These are phyloP conservation scores for Ophioceras dolichostomum DNA, from an alignment of 2,329 filamentous ascomycete species.

Conservation along the genomic window DNA sequence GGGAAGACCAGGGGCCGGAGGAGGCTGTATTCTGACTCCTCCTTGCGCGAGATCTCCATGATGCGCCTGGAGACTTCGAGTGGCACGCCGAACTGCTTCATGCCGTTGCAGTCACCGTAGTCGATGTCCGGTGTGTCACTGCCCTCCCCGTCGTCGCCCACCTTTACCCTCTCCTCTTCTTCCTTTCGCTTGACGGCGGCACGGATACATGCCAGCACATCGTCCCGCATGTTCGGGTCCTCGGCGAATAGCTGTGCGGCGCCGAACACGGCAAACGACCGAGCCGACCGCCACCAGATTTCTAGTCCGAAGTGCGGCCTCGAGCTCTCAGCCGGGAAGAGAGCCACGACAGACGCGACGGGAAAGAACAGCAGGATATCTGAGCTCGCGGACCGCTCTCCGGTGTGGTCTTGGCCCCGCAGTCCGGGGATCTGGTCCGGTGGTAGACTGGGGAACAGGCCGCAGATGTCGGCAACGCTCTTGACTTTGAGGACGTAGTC, in stretches of 20 bases:
- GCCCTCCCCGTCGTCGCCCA: slow-evolving; percentile 11
- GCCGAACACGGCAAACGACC: slow-evolving; percentile 30
- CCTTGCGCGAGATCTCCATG: slow-evolving; percentile 28
- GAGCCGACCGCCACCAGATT: slow-evolving; percentile 40
- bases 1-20: slow-evolving; percentile 34
- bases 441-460: slow-evolving; percentile 28
- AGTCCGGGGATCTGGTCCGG: slow-evolving; percentile 16
- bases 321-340: slow-evolving; percentile 37
- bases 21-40: slow-evolving; percentile 25
- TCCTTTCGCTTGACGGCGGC: slow-evolving; percentile 21
- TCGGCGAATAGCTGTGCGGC: slow-evolving; percentile 37
- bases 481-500: slow-evolving; percentile 38
- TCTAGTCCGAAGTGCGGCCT: slow-evolving; percentile 39
- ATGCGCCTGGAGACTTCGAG: slow-evolving; percentile 35
- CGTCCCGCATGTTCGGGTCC: slow-evolving; percentile 33
- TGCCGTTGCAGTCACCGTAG: too few species aligned
- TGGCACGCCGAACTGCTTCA: slow-evolving; percentile 24
- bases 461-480: slow-evolving; percentile 30
- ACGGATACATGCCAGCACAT: slow-evolving; percentile 32
- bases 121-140: slow-evolving; percentile 2
- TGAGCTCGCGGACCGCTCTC: slow-evolving; percentile 9
- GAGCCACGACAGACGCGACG: slow-evolving; percentile 36
- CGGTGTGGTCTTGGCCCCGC: slow-evolving; percentile 14
- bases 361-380: slow-evolving; percentile 28
- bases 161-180: too few species aligned